Conservation (phyloP, 257 asterid species). For the Apocynum venetum region DNA sequence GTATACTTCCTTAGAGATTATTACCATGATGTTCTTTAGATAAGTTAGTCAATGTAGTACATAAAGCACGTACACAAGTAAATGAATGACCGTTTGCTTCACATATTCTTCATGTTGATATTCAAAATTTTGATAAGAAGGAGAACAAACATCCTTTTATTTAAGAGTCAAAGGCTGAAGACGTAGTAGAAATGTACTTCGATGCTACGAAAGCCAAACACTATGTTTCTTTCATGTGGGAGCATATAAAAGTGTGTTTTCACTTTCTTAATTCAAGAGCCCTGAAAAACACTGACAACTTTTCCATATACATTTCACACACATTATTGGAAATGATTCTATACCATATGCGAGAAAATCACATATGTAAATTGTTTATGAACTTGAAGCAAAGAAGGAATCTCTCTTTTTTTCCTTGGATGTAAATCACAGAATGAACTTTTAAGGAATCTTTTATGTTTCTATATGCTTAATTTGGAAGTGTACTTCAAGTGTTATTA, state of each 20-base stretch:
- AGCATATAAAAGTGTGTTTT: no score
- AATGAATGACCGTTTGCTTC: neutral
- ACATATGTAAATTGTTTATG: neutral
- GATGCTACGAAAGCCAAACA: neutral
- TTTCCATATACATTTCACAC: neutral
- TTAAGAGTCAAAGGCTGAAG: no score
- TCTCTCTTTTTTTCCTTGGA: neutral
- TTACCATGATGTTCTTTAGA: neutral
- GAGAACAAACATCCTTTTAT: no score
- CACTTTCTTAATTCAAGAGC: no score
- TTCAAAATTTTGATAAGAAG: no score
- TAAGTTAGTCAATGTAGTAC: neutral
- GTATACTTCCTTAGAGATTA: neutral
- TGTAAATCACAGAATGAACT: no score
- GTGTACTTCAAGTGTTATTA: no score
- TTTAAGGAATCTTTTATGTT: no score
- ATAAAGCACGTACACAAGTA: neutral
- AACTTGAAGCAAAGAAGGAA: neutral
- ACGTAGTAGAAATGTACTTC: no score
- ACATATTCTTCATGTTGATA: neutral
- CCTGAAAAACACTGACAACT: neutral
- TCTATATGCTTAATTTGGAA: no score
- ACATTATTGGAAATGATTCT: neutral
- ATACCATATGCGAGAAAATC: neutral
- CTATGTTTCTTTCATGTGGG: no score